Base-by-base conservation (phyloP, 2,329 filamentous ascomycete genomes). In the Cladosporium sp. region DNA sequence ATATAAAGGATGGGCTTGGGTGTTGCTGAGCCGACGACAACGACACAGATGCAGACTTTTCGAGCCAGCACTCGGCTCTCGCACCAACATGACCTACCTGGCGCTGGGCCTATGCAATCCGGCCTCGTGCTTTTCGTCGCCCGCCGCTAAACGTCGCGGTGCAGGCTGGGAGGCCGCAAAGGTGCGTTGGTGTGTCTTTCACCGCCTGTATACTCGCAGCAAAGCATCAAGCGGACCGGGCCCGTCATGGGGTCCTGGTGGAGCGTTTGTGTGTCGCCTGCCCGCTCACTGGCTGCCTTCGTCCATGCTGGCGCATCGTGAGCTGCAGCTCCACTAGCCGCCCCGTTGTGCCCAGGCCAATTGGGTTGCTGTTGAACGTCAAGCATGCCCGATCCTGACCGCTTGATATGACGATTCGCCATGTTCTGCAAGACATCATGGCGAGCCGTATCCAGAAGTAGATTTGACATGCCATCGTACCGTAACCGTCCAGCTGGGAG, bases 11-110 rank as follows among this genome's bases (percentile, higher is more conserved):
- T 25, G n/a, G n/a, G 43, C 25, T 11, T n/a, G 28, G 15, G 22
- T 47, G 52, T 56, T 56, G 54, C 54, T 56, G 42, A 56, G 52
- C 52, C 52, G 52, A 56, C 52, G 42, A 49, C 25, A n/a, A 15
- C 25, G 25, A 55, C 51, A 45, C 43, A 42, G 17, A 56, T 56
- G 54, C 54, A 56, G 54, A 56, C 43, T 55, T 55, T 55, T 55
- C 52, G 28, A 36, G 20, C 17, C 40, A 43, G n/a, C 39, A 55
- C 40, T 45, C 52, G 52, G 25, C 17, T 19, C 52, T 55, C 52
- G 38, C 39, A 36, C 39, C 38, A 45, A 40, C 52, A 55, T 45
- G 52, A 55, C 52, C 52, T 55, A 43, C 51, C 51, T 55, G 34
- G 20, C 34, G 28, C 36, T 38, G 37, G 25, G 28, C 14, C 30